Percentiles rank a stretch among this genome's conserved stretches.
Evolutionary conservation across 1,139 yeast species (phyloP).

Genomic region (Hyphopichia burtonii): DNA sequence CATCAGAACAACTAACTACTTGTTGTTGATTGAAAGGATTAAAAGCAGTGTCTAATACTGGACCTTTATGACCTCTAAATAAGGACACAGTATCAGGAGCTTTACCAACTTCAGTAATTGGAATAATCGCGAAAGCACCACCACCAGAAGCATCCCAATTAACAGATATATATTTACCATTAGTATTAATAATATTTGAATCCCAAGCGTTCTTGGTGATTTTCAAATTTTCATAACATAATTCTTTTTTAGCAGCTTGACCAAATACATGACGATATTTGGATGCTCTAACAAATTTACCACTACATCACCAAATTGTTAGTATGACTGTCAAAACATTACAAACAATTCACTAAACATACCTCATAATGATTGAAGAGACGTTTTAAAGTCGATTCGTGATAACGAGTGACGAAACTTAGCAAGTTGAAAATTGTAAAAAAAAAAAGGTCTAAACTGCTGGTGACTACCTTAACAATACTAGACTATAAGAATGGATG

Average conservation of each 20-base stretch:
- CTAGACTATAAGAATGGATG: no score
- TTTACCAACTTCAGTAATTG: conserved; percentile 83
- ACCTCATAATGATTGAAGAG: conserved; percentile 6
- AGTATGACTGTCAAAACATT: neutral
- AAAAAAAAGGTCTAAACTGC: neutral
- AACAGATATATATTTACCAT: conserved; percentile 81
- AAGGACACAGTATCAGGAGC: conserved; percentile 91
- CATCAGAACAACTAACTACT: conserved; percentile 87
- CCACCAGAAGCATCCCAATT: conserved; percentile 97
- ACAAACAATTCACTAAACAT: conserved; percentile 3
- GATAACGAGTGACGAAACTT: neutral
- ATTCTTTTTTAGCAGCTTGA: conserved; percentile 83
- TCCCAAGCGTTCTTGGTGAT: conserved; percentile 95
- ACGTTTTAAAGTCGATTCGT: neutral
- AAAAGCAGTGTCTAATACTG: conserved; percentile 91
- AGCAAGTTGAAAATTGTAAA: neutral
- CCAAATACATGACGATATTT: conserved; percentile 96
- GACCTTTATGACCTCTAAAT: conserved; percentile 93
- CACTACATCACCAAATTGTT: conserved; percentile 46
- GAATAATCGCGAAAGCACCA: conserved; percentile 94
- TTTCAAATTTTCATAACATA: conserved; percentile 82
- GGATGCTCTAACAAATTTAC: conserved; percentile 92
- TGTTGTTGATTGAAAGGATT: conserved; percentile 81
- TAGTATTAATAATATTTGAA: conserved; percentile 75
- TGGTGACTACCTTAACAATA: no score